Percentiles rank a stretch among this genome's conserved stretches.
phyloP scores from a whole-genome alignment of 163 green algal species.

The Dunaliella salina region DNA sequence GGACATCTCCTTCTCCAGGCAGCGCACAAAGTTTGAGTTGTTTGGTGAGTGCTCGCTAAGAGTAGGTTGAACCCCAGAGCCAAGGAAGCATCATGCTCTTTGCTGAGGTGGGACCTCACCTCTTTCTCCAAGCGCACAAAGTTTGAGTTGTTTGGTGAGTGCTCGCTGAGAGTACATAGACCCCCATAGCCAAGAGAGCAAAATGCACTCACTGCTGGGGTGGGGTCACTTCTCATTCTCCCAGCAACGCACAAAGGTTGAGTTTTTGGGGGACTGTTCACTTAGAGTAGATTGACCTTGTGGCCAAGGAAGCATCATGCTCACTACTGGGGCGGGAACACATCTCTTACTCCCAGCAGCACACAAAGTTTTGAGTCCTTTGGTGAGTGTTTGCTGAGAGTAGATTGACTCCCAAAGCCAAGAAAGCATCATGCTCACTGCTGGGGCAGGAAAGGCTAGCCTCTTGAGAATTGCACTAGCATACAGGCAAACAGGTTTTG shows the following conservation, averaged over 20 bases:
- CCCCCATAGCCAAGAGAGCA: too few species aligned
- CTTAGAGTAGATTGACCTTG: neutral
- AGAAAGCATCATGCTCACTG: too few species aligned
- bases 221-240: neutral
- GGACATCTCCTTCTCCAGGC: neutral
- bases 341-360: neutral
- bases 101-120: neutral
- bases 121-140: neutral
- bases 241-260: neutral
- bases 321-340: neutral
- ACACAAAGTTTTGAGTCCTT: neutral
- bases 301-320: neutral
- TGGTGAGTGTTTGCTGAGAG: neutral
- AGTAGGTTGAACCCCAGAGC: neutral
- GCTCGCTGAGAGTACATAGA: neutral
- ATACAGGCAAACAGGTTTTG: too few species aligned
- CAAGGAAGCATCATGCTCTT: neutral
- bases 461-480: too few species aligned
- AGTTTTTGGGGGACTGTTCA: neutral
- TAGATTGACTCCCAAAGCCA: too few species aligned
- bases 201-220: too few species aligned
- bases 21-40: constrained; percentile 1
- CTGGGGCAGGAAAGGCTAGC: too few species aligned
- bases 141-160: neutral
- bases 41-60: neutral